phyloP scores from a whole-genome alignment of 768 basidiomycete genomes.

The Trametes cubensis region DNA sequence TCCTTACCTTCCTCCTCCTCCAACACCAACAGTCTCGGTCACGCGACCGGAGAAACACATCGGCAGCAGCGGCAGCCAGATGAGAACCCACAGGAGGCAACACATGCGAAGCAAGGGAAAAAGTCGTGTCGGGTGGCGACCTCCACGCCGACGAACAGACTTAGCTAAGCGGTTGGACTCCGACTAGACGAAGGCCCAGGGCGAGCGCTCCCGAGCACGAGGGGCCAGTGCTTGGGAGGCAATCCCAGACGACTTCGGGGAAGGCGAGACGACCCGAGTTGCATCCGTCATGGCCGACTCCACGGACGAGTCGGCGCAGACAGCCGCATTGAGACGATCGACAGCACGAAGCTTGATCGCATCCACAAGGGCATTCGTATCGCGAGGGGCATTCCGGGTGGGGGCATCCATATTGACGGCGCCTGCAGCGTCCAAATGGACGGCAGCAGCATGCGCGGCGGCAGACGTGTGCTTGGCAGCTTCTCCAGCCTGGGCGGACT shows the following conservation, averaged over 20 bases:
- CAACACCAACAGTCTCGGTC: too few species aligned
- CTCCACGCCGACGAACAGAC: neutral
- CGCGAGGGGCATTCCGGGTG: neutral
- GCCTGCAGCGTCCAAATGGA: neutral
- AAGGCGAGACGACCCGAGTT: neutral
- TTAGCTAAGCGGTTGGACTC: neutral
- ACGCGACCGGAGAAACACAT: too few species aligned
- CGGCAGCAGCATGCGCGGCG: neutral
- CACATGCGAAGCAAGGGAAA: neutral
- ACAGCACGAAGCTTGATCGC: neutral
- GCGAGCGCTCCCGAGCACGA: neutral
- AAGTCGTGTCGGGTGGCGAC: neutral
- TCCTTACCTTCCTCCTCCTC: too few species aligned
- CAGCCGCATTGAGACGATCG: neutral
- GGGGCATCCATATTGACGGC: slow-evolving; percentile 1
- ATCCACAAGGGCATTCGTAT: neutral
- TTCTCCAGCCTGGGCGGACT: neutral
- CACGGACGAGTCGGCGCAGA: neutral
- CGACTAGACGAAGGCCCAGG: neutral
- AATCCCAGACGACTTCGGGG: neutral
- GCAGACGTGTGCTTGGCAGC: slow-evolving; percentile 4
- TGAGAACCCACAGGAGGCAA: too few species aligned
- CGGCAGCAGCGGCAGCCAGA: too few species aligned
- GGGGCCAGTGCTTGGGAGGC: neutral
- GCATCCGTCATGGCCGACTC: neutral